Evolutionary conservation across 192 early-diverging fungal genomes (phyloP).

Genomic region (Backusella tuberculispora): DNA sequence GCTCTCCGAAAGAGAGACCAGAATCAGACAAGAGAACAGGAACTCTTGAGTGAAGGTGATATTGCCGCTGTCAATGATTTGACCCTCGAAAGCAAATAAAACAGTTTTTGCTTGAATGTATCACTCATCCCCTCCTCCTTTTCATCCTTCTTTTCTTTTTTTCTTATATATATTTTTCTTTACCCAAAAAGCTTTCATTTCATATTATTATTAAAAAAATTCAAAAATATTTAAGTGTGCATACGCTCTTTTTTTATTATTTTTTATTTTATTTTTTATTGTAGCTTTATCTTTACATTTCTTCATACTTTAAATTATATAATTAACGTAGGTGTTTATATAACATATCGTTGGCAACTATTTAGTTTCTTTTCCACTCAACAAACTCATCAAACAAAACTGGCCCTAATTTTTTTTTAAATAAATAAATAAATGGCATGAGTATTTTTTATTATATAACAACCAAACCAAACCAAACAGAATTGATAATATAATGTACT

Average conservation of each 20-base stretch:
- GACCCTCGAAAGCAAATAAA: slow-evolving; percentile 31
- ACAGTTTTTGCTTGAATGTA: too few species aligned
- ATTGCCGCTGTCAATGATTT: slow-evolving; percentile 41
- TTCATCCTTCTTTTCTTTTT: neutral
- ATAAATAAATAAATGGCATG: neutral
- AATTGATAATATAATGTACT: slow-evolving; percentile 19
- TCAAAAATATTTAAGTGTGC: neutral
- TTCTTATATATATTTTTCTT: neutral
- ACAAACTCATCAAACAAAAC: slow-evolving; percentile 71
- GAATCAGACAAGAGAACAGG: slow-evolving; percentile 32
- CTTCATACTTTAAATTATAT: neutral
- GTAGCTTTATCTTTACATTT: too few species aligned
- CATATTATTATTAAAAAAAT: slow-evolving; percentile 5
- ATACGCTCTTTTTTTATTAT: neutral
- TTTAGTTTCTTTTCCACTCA: slow-evolving; percentile 50
- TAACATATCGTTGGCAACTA: neutral
- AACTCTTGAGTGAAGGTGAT: slow-evolving; percentile 48
- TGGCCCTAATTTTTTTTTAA: slow-evolving; percentile 51
- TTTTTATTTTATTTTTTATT: neutral
- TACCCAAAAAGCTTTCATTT: slow-evolving; percentile 10
- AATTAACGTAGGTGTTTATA: neutral
- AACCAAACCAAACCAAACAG: neutral
- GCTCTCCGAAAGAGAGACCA: slow-evolving; percentile 30
- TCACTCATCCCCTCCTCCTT: neutral
- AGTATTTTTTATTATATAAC: slow-evolving; percentile 10